Evolutionary conservation across 2,329 filamentous ascomycete species (phyloP), one percentile per base, ranked within the genome.

Genomic region (Fusarium longipes): DNA sequence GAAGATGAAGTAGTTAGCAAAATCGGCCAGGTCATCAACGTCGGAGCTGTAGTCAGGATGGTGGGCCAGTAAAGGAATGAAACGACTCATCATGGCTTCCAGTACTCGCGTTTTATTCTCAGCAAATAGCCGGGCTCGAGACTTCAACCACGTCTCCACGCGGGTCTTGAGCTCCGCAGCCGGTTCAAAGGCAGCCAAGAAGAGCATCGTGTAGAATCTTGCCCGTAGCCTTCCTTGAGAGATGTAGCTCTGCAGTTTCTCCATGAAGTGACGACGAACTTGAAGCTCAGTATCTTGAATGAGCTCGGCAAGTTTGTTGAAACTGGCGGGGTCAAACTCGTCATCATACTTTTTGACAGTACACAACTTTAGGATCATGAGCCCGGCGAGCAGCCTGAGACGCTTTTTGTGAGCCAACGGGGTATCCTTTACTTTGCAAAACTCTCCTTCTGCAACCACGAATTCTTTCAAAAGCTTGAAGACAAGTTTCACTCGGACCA

Each of bases 121-220:
- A 57, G 80, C 79, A 73, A 92, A 92, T 54, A 86, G 84, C 20
- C 89, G 87, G 10, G 91, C 89, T 15, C 94, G 88, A 42, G 94
- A 95, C 50, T 92, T 90, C 49, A 98, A 88, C 94, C 96, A 99
- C 0, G 93, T 97, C 64, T 92, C 87, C 5, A 93, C 90, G 39
- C 90, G 88, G 48, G 87, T 88, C 76, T 90, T 92, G 75, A 97
- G 86, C 17, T 87, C 86, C n/a, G 81, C 76, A 35, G 88, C 86
- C 0, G 95, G 96, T 79, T 99, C 96, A 76, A 96, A 97, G 2
- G 96, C 95, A 30, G 93, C 91, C 40, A 98, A 82, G 81, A 97
- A 98, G 8, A 97, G 84, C 38, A 97, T 90, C 0, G 93, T 91
- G 77, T 97, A 96, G 83, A 96, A 99, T 11, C 95, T 89, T 14